A percentile compares a stretch with the other conserved stretches of the same genome.
Conservation (phyloP, 2,329 filamentous ascomycete species). For the Ambrosiella xylebori region DNA sequence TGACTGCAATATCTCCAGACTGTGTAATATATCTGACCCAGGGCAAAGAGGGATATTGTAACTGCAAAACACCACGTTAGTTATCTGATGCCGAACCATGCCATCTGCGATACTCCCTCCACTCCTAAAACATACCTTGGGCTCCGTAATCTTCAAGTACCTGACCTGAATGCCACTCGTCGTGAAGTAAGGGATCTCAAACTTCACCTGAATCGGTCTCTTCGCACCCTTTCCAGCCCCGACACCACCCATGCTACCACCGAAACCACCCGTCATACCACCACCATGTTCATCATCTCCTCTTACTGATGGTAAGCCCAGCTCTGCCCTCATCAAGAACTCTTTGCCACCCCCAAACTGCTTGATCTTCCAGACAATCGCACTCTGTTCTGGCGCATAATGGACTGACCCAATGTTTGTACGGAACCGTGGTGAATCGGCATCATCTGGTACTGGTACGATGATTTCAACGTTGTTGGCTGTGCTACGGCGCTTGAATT, state of each 20-base stretch:
- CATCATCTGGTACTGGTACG: conserved; percentile 92
- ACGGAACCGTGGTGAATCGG: conserved; percentile 85
- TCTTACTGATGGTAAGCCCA: conserved; percentile 82
- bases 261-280: conserved; percentile 94
- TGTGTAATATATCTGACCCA: conserved; percentile 99
- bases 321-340: conserved; percentile 93
- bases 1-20: conserved; percentile 87
- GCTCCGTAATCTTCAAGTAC: conserved; percentile 97
- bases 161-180: conserved; percentile 96
- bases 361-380: conserved; percentile 99
- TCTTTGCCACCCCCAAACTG: conserved; percentile 98
- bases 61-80: conserved; percentile 28
- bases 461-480: conserved; percentile 98
- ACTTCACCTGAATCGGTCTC: conserved; percentile 95
- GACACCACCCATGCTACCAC: conserved; percentile 88
- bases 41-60: conserved; percentile 93
- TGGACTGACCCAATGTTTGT: conserved; percentile 96
- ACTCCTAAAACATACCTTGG: conserved; percentile 52
- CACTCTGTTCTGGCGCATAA: conserved; percentile 91
- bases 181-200: conserved; percentile 99
- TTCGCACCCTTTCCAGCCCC: conserved; percentile 68
- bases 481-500: conserved; percentile 94
- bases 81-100: neutral
- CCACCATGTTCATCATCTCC: conserved; percentile 91
- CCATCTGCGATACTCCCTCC: neutral